Base-by-base conservation (phyloP, 495 filamentous ascomycete species). In the Terfezia claveryi region DNA sequence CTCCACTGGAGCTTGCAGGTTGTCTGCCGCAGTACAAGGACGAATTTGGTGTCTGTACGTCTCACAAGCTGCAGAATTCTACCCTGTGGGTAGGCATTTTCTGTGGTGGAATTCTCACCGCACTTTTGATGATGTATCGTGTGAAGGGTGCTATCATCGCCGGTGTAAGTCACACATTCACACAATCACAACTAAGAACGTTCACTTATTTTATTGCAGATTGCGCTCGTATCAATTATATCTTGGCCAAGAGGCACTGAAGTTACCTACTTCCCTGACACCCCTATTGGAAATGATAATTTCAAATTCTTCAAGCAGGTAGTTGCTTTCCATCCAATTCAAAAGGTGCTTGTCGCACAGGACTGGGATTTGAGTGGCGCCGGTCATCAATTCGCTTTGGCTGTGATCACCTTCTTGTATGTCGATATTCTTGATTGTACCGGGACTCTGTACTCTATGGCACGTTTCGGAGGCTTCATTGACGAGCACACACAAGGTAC, bases 271-370 rank as follows among this genome's bases (percentile, higher is more conserved):
- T 89, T 89, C 67, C 83, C 84, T 0, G 73, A 87, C 57, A 84
- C 76, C 0, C 64, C 67, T 0, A 63, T 79, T 8, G 84, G 84
- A 32, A 69, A 83, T 54, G 70, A 67, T 64, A 70, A 63, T 52
- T 89, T 89, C 68, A 73, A 87, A 55, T 91, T 87, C 70, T 89
- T 89, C 74, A 83, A 81, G 64, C 73, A 87, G 62, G 81, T 89
- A 0, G 84, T 85, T 36, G 76, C 76, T 27, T 88, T 89, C 71
- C 83, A 85, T 63, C 74, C 76, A 36, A 87, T 89, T 62, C 64
- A 73, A 57, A 73, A 76, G 46, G 77, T 74, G 8, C 71, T 87
- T 10, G 71, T 70, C 11, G 83, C 76, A 1, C 79, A 82, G 62
- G 70, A 80, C 23, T 89, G 82, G 81, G 66, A 79, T 61, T 69